phyloP scores from a whole-genome alignment of 2,329 filamentous ascomycete genomes.

The Diaporthe sp. region DNA sequence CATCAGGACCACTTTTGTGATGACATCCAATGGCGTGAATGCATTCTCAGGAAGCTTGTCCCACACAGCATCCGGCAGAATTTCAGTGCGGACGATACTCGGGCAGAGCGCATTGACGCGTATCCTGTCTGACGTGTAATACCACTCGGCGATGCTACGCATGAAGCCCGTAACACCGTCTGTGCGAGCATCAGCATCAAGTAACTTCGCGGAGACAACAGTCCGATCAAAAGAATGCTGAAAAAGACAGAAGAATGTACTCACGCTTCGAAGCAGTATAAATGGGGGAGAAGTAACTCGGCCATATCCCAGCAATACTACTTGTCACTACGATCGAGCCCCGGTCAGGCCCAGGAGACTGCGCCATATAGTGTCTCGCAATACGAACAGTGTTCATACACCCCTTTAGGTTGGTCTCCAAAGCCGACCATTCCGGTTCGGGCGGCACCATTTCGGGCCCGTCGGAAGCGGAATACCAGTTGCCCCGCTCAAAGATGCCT shows the following conservation, averaged over 20 bases:
- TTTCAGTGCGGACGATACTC: constrained; percentile 4
- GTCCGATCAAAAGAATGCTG: neutral
- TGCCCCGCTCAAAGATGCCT: constrained; percentile 53
- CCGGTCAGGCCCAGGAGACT: constrained; percentile 15
- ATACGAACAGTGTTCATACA: constrained; percentile 30
- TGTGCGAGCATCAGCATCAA: neutral
- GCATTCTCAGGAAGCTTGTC: neutral
- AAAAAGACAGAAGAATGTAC: neutral
- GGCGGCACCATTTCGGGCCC: neutral
- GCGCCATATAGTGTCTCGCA: constrained; percentile 26
- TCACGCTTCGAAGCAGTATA: constrained; percentile 31
- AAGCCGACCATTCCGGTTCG: constrained; percentile 18
- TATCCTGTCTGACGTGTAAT: neutral
- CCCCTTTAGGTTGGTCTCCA: constrained; percentile 32
- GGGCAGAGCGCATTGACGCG: constrained; percentile 27
- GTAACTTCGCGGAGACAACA: neutral
- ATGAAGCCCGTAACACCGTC: constrained; percentile 21
- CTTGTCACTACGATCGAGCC: constrained; percentile 28
- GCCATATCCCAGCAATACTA: constrained; percentile 30
- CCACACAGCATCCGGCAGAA: constrained; percentile 14
- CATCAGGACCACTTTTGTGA: constrained; percentile 7
- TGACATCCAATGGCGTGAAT: constrained; percentile 1
- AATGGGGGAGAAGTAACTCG: constrained; percentile 26
- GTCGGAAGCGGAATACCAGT: constrained; percentile 45
- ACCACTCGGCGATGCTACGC: constrained; percentile 18